Evolutionary conservation across 768 basidiomycete species (phyloP).

Genomic region (Suillus bovinus): DNA sequence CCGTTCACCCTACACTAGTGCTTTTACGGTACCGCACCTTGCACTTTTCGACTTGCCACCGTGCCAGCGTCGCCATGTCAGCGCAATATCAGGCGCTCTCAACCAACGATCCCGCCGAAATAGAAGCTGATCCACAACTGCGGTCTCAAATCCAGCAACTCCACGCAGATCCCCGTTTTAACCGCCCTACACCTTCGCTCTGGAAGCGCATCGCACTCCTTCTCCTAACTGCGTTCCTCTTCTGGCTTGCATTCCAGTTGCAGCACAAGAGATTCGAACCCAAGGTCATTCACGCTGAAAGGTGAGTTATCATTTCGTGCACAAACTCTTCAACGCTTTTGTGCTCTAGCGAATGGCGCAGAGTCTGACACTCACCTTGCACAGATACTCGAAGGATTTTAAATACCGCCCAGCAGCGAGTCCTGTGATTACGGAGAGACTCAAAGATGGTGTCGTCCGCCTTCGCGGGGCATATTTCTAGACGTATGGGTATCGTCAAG

Average conservation of each 20-base stretch:
- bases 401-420: constrained; percentile 85
- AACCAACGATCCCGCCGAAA: neutral
- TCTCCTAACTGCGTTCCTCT: constrained; percentile 39
- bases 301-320: constrained; percentile 42
- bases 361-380: neutral
- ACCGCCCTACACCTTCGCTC: constrained; percentile 39
- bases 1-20: no score
- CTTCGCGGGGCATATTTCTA: constrained; percentile 66
- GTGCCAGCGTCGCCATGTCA: neutral
- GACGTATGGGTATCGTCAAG: neutral
- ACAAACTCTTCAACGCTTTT: neutral
- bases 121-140: neutral
- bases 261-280: constrained; percentile 31
- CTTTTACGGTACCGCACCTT: neutral
- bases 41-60: neutral
- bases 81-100: neutral
- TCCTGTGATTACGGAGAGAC: constrained; percentile 74
- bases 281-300: constrained; percentile 58
- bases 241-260: constrained; percentile 46
- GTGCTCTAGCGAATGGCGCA: neutral
- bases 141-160: constrained; percentile 3
- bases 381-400: constrained; percentile 80
- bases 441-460: constrained; percentile 68
- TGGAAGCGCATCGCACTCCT: constrained; percentile 51
- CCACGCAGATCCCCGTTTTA: constrained; percentile 35